A percentile compares a stretch with the other conserved stretches of the same genome.
Evolutionary conservation across 2,329 filamentous ascomycete genomes (phyloP).

Genomic region (Aspergillus eucalypticola): DNA sequence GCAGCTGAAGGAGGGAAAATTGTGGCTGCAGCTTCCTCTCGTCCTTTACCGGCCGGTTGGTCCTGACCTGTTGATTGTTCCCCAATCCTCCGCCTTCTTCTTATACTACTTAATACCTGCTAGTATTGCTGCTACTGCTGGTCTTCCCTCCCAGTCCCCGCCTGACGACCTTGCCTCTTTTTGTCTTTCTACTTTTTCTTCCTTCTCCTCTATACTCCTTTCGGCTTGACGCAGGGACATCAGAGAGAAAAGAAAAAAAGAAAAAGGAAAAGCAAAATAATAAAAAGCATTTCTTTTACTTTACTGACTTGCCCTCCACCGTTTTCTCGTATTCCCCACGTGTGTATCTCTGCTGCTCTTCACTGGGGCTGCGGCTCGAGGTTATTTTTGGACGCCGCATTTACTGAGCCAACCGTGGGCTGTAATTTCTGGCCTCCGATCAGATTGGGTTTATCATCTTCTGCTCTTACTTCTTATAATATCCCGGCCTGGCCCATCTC

Average conservation of each 20-base stretch:
- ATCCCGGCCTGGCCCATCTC: constrained; percentile 8
- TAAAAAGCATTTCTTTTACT: not conserved
- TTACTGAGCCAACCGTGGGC: constrained; percentile 2
- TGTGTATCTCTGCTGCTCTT: constrained; percentile 23
- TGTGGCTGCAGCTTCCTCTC: constrained; percentile 12
- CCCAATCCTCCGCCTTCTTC: constrained; percentile 1
- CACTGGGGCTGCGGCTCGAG: constrained; percentile 25
- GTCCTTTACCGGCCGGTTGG: constrained; percentile 8
- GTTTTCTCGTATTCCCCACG: constrained; percentile 32
- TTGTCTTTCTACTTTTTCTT: not conserved
- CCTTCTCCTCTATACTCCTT: not conserved
- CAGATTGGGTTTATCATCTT: constrained; percentile 6
- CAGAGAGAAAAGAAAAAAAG: not conserved
- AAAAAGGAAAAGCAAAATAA: not conserved
- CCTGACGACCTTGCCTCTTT: not conserved
- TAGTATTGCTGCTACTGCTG: not conserved
- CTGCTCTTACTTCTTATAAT: constrained; percentile 2
- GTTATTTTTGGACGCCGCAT: constrained; percentile 24
- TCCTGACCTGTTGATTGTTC: constrained; percentile 1
- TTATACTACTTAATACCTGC: not conserved
- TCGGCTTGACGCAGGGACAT: not conserved
- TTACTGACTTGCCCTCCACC: constrained; percentile 7
- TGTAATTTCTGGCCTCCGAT: not conserved
- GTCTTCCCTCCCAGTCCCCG: constrained; percentile 10
- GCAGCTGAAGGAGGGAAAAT: constrained; percentile 7